phyloP scores from a whole-genome alignment of 345 rosid species.

The Odontarrhena argentea region DNA sequence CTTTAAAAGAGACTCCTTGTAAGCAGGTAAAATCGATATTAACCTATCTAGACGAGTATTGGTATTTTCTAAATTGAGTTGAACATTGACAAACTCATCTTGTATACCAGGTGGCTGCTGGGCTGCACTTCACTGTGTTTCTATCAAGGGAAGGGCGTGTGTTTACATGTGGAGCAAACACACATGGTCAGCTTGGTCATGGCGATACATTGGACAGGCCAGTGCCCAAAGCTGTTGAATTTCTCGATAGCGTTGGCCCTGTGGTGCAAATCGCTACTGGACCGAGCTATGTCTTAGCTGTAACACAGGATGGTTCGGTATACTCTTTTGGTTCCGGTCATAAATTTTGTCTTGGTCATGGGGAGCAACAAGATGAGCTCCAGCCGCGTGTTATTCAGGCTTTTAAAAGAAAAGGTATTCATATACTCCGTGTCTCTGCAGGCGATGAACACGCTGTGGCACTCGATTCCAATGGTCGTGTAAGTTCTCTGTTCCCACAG shows the following conservation, averaged over 20 bases:
- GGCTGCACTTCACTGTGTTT: constrained; percentile 84
- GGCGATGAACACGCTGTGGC: constrained; percentile 98
- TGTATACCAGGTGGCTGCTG: constrained; percentile 80
- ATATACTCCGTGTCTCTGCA: constrained; percentile 87
- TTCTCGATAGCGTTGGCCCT: constrained; percentile 55
- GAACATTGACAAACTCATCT: constrained; percentile 18
- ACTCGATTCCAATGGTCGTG: constrained; percentile 91
- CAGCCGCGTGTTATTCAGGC: constrained; percentile 77
- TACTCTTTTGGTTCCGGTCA: constrained; percentile 94
- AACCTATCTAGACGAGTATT: neutral
- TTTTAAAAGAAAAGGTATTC: constrained; percentile 69
- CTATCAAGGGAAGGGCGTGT: constrained; percentile 79
- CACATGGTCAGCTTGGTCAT: constrained; percentile 92
- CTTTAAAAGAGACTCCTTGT: constrained; percentile 77
- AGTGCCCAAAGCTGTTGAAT: constrained; percentile 65
- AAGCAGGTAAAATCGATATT: constrained; percentile 61
- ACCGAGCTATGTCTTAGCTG: constrained; percentile 80
- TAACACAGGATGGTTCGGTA: constrained; percentile 60
- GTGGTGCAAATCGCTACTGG: constrained; percentile 89
- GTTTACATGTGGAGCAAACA: constrained; percentile 79
- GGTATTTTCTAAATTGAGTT: neutral
- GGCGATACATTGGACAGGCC: constrained; percentile 82
- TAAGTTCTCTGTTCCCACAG: constrained; percentile 42
- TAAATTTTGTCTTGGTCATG: constrained; percentile 95
- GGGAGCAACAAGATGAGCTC: constrained; percentile 87